These are phyloP conservation scores for Diaporthe australafricana DNA, from an alignment of 2,329 filamentous ascomycete genomes.

Conservation along the genomic window DNA sequence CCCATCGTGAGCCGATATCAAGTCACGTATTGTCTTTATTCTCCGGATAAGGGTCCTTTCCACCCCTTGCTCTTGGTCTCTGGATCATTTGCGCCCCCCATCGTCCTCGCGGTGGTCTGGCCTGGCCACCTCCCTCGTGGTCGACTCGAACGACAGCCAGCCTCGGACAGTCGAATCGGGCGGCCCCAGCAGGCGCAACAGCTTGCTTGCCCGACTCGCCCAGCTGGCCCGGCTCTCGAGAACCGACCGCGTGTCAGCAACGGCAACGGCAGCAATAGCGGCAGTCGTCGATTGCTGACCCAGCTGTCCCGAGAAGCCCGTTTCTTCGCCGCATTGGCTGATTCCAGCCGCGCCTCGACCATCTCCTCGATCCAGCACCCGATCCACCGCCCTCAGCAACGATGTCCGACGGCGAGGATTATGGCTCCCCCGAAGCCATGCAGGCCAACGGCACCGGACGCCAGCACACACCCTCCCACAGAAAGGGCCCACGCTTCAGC, in stretches of 20 bases:
- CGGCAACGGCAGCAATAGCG: neutral
- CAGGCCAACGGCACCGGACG: slow-evolving; percentile 37
- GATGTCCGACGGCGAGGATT: slow-evolving; percentile 50
- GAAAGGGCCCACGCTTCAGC: slow-evolving; percentile 64
- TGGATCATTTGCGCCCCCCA: slow-evolving; percentile 25
- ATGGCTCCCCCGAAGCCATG: slow-evolving; percentile 37
- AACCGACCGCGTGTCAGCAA: neutral
- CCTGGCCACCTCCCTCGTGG: slow-evolving; percentile 4
- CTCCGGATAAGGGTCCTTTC: slow-evolving; percentile 19
- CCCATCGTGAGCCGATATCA: slow-evolving; percentile 31
- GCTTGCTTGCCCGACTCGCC: slow-evolving; percentile 1
- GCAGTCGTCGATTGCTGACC: neutral
- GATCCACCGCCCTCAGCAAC: slow-evolving; percentile 1
- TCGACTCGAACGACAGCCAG: slow-evolving; percentile 4
- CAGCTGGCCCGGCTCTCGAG: slow-evolving; percentile 5
- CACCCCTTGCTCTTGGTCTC: slow-evolving; percentile 24
- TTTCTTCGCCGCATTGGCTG: too few relatives aligned
- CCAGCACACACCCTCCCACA: slow-evolving; percentile 43
- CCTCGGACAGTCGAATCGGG: neutral
- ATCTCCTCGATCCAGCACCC: neutral
- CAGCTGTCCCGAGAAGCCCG: too few relatives aligned
- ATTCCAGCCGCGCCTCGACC: neutral
- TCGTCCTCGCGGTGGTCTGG: slow-evolving; percentile 29
- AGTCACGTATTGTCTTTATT: slow-evolving; percentile 6
- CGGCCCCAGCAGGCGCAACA: slow-evolving; percentile 12